Percentiles rank a stretch among this genome's conserved stretches.
phyloP scores from a whole-genome alignment of 441 rosid species.

The Adansonia gregorii region DNA sequence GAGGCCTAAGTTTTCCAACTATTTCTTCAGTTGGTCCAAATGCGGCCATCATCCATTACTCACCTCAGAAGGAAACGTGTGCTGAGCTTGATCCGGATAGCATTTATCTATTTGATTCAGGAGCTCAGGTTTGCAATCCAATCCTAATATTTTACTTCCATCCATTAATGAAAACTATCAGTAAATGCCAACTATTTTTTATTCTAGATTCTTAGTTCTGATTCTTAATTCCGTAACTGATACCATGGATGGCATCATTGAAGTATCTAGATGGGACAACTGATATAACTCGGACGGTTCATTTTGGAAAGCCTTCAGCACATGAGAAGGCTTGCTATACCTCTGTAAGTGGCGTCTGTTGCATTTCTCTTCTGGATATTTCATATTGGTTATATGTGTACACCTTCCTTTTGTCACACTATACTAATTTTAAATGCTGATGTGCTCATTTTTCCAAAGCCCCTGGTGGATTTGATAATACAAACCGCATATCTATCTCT shows the following conservation, averaged over 20 bases:
- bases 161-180: neutral
- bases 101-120: constrained; percentile 95
- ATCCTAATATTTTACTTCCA: constrained; percentile 19
- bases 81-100: constrained; percentile 84
- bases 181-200: neutral
- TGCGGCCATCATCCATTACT: constrained; percentile 89
- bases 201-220: constrained; percentile 28
- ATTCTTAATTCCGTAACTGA: constrained; percentile 18
- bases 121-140: constrained; percentile 78
- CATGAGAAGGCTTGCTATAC: constrained; percentile 92
- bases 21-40: constrained; percentile 95
- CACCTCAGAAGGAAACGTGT: constrained; percentile 72
- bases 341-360: constrained; percentile 52
- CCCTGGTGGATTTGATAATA: neutral
- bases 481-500: neutral
- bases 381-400: neutral
- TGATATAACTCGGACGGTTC: constrained; percentile 94
- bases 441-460: neutral
- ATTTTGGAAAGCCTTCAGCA: constrained; percentile 90
- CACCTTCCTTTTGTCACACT: neutral
- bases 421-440: neutral
- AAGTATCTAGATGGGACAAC: constrained; percentile 98
- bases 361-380: neutral
- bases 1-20: constrained; percentile 94
- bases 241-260: constrained; percentile 32